These are phyloP conservation scores for Pythium volutum DNA, from an alignment of 352 stramenopile species.

Conservation along the genomic window DNA sequence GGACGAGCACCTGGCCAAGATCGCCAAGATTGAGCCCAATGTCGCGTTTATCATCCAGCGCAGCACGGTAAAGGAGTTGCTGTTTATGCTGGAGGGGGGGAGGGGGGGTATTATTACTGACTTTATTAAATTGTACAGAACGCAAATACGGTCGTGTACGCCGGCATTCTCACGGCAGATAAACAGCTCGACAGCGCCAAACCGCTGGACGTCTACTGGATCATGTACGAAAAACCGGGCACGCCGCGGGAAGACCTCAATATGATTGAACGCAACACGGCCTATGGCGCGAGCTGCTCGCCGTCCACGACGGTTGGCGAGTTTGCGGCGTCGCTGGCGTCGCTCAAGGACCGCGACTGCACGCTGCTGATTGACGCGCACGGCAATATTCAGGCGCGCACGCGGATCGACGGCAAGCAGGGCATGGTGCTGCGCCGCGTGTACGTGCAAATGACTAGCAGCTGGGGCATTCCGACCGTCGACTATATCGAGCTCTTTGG, in stretches of 20 bases:
- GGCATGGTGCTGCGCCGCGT: slow-evolving; percentile 69
- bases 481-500: slow-evolving; percentile 84
- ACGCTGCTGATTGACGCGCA: slow-evolving; percentile 52
- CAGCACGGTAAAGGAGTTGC: slow-evolving; percentile 59
- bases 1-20: slow-evolving; percentile 63
- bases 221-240: slow-evolving; percentile 83
- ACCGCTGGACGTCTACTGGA: slow-evolving; percentile 80
- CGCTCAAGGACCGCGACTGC: slow-evolving; percentile 70
- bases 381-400: slow-evolving; percentile 57
- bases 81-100: background rate
- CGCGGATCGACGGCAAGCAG: slow-evolving; percentile 64
- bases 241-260: slow-evolving; percentile 74
- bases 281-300: slow-evolving; percentile 60
- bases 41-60: slow-evolving; percentile 86
- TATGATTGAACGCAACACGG: slow-evolving; percentile 83
- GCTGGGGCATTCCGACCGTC: slow-evolving; percentile 77
- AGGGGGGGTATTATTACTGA: background rate
- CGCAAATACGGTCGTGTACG: slow-evolving; percentile 85
- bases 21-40: slow-evolving; percentile 69
- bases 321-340: slow-evolving; percentile 48
- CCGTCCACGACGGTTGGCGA: slow-evolving; percentile 33
- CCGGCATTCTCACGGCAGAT: slow-evolving; percentile 34
- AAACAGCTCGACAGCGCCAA: slow-evolving; percentile 51
- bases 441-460: slow-evolving; percentile 82
- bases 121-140: slow-evolving; percentile 36